A percentile compares a stretch with the other conserved stretches of the same genome.
phyloP scores from a whole-genome alignment of 2,329 filamentous ascomycete species.

The Coniella lustricola region DNA sequence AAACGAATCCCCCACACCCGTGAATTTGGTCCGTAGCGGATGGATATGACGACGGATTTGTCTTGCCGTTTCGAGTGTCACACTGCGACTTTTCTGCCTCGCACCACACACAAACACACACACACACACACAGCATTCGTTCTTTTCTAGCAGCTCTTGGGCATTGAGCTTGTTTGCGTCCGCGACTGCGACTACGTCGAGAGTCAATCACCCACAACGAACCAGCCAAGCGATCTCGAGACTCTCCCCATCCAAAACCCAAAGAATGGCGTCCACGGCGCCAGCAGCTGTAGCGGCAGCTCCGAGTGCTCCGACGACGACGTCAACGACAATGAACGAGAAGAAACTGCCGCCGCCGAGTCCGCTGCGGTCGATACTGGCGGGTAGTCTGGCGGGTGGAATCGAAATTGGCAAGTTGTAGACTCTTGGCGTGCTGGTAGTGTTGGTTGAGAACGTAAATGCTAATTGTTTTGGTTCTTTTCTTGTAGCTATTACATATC shows the following conservation, averaged over 20 bases:
- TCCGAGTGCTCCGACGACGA: neutral
- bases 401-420: constrained; percentile 72
- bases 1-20: too few relatives aligned
- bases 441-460: too few relatives aligned
- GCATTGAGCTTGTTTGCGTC: too few relatives aligned
- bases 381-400: constrained; percentile 87
- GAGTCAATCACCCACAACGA: too few relatives aligned
- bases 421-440: neutral
- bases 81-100: too few relatives aligned
- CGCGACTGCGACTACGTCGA: too few relatives aligned
- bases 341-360: constrained; percentile 50
- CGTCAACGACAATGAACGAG: constrained; percentile 17
- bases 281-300: constrained; percentile 12
- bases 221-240: neutral
- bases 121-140: too few relatives aligned
- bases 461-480: constrained; percentile 16
- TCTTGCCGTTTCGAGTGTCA: too few relatives aligned
- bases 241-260: neutral
- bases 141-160: too few relatives aligned
- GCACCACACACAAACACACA: too few relatives aligned
- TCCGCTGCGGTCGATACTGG: constrained; percentile 80
- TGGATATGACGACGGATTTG: too few relatives aligned
- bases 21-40: too few relatives aligned
- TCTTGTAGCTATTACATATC: constrained; percentile 73
- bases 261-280: constrained; percentile 18